Conservation (phyloP, 1,139 yeast genomes). For the Pichiaceae sp. region DNA sequence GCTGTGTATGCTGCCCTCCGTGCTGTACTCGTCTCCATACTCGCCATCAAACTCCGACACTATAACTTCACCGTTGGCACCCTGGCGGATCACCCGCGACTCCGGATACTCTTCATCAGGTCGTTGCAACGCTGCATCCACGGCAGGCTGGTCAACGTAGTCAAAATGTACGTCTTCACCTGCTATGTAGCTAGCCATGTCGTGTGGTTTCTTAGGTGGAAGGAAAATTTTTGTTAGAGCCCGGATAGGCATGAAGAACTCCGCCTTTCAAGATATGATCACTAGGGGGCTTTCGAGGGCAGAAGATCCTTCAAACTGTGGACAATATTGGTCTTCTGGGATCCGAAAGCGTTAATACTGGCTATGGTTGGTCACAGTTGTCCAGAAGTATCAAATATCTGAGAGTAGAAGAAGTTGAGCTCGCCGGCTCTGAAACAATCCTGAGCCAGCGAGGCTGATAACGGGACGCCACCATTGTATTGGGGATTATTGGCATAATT, state of each 20-base stretch:
- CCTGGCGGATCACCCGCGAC: conserved; percentile 64
- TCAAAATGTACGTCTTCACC: conserved; percentile 5
- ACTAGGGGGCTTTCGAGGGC: no score
- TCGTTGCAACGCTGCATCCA: conserved; percentile 39
- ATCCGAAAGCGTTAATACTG: no score
- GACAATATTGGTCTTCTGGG: no score
- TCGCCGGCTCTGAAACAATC: no score
- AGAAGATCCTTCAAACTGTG: no score
- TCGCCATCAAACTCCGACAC: conserved; percentile 40
- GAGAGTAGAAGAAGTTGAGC: no score
- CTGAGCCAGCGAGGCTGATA: no score
- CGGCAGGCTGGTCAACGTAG: background rate
- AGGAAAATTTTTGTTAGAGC: background rate
- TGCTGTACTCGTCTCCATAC: conserved; percentile 2
- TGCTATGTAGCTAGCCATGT: conserved; percentile 2
- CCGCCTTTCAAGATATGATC: background rate
- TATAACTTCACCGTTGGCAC: conserved; percentile 66
- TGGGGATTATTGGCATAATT: no score
- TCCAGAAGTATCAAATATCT: no score
- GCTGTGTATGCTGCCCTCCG: conserved; percentile 1
- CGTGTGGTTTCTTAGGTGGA: background rate
- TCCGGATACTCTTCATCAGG: conserved; percentile 63
- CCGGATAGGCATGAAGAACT: background rate
- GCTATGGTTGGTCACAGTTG: no score
- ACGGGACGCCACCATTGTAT: no score